A percentile compares a stretch with the other conserved stretches of the same genome.
Evolutionary conservation across 257 asterid species (phyloP).

Genomic region (Leonotis leonurus): DNA sequence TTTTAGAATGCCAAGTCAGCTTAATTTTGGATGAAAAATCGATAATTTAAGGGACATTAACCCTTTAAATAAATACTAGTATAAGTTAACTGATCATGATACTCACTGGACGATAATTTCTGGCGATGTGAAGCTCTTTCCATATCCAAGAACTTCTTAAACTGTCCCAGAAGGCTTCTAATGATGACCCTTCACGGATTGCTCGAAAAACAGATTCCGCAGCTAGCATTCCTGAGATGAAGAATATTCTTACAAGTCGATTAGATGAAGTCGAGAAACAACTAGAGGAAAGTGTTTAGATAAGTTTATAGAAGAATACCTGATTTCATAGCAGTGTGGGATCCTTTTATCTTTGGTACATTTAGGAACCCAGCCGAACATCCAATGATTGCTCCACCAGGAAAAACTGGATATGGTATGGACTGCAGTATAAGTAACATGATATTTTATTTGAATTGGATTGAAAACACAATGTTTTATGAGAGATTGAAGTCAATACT

Average conservation of each 20-base stretch:
- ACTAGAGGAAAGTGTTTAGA: neutral
- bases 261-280: slow-evolving; percentile 1
- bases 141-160: slow-evolving; percentile 85
- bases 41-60: no score
- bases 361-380: slow-evolving; percentile 99
- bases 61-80: no score
- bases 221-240: slow-evolving; percentile 71
- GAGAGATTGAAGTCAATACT: neutral
- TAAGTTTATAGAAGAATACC: slow-evolving; percentile 37
- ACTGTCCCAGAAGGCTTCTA: slow-evolving; percentile 74
- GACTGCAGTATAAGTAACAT: slow-evolving; percentile 83
- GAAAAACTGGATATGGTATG: slow-evolving; percentile 96
- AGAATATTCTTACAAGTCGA: no score
- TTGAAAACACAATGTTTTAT: neutral
- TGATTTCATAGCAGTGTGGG: slow-evolving; percentile 99
- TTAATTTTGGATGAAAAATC: no score
- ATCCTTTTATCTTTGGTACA: slow-evolving; percentile 94
- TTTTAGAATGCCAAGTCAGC: no score
- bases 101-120: slow-evolving; percentile 96
- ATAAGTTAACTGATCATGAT: neutral
- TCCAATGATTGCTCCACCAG: slow-evolving; percentile 98
- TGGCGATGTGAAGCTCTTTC: slow-evolving; percentile 80
- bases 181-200: slow-evolving; percentile 47
- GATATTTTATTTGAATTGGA: slow-evolving; percentile 28
- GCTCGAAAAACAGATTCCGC: slow-evolving; percentile 76